A percentile compares a stretch with the other conserved stretches of the same genome.
These are phyloP conservation scores for Coemansia sp. DNA, from an alignment of 371 early-diverging fungal genomes.

Conservation along the genomic window DNA sequence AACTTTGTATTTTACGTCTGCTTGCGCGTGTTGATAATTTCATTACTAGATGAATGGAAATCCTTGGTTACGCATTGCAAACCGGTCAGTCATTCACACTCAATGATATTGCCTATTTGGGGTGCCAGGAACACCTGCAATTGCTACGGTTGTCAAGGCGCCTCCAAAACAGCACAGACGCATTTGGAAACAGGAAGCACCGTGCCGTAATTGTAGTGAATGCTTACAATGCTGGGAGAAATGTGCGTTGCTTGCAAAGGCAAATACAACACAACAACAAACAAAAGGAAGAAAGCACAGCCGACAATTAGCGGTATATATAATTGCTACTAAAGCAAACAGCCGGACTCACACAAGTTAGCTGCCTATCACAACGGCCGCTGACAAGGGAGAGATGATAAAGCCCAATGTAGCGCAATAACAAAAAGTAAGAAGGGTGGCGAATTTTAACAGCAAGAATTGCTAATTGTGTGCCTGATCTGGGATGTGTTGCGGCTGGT, in stretches of 20 bases:
- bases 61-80: slow-evolving; percentile 34
- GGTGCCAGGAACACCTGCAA: slow-evolving; percentile 6
- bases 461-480: not conserved
- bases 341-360: not conserved
- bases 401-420: not conserved
- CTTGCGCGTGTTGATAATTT: slow-evolving; percentile 14
- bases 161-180: slow-evolving; percentile 8
- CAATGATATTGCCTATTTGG: slow-evolving; percentile 12
- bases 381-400: not conserved
- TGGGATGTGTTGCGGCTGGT: slow-evolving; percentile 1
- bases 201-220: not conserved
- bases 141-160: not conserved
- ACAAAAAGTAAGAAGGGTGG: slow-evolving; percentile 1
- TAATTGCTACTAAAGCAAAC: slow-evolving; percentile 8
- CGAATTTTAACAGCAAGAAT: not conserved
- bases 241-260: slow-evolving; percentile 1
- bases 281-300: not conserved
- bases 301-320: not conserved
- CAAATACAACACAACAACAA: slow-evolving; percentile 3
- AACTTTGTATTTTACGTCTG: slow-evolving; percentile 7
- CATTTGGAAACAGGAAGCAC: not conserved
- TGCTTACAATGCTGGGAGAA: not conserved
- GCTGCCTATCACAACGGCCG: not conserved
- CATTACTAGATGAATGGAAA: slow-evolving; percentile 44
- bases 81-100: slow-evolving; percentile 3